A percentile compares a stretch with the other conserved stretches of the same genome.
Evolutionary conservation across 78 protist species (phyloP).

Genomic region (Neovahlkampfia damariscottae): DNA sequence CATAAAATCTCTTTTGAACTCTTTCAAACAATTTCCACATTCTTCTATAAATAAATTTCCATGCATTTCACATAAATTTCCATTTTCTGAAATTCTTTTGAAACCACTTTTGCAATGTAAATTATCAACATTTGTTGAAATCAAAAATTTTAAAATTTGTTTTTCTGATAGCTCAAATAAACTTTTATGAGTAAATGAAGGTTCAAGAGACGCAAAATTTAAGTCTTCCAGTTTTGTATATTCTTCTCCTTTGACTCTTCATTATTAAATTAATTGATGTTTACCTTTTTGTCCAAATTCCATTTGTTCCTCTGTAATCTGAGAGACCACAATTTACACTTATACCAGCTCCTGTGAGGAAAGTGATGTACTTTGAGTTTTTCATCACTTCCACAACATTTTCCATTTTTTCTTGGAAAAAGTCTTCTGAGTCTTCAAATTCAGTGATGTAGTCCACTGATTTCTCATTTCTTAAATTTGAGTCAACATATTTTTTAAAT

Average conservation of each 20-base stretch:
- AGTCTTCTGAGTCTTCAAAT: too few species aligned
- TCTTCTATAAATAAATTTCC: conserved; percentile 6
- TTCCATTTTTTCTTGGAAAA: too few species aligned
- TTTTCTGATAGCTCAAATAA: too few species aligned
- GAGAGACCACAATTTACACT: conserved; percentile 21
- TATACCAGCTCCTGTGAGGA: conserved; percentile 44
- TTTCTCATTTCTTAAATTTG: too few species aligned
- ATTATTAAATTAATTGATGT: too few species aligned
- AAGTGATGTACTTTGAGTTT: neutral
- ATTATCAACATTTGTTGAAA: conserved; percentile 11
- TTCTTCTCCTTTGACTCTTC: too few species aligned
- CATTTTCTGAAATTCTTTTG: neutral
- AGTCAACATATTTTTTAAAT: too few species aligned
- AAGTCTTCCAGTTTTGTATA: too few species aligned
- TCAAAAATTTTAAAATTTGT: neutral
- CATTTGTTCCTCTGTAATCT: conserved; percentile 35
- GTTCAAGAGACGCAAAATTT: too few species aligned
- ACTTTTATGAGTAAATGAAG: too few species aligned
- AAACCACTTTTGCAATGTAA: conserved; percentile 4
- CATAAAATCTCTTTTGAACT: neutral
- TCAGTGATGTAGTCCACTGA: too few species aligned
- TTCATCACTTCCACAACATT: conserved; percentile 11
- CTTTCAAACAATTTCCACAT: neutral
- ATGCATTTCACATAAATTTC: conserved; percentile 2
- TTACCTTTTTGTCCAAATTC: conserved; percentile 28